These are phyloP conservation scores for Theobroma grandiflorum DNA, from an alignment of 441 rosid genomes.

Conservation along the genomic window DNA sequence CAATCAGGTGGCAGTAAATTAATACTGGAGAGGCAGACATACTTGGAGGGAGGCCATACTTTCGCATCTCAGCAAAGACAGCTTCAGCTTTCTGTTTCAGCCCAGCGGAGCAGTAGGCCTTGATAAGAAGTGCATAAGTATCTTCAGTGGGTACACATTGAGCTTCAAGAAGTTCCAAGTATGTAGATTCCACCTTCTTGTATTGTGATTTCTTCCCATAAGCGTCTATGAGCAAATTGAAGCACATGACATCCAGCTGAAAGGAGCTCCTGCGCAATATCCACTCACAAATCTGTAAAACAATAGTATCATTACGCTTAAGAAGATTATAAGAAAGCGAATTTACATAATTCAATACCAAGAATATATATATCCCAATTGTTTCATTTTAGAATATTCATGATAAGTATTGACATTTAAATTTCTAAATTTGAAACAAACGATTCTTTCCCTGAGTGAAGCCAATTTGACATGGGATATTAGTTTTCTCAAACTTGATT, in stretches of 20 bases:
- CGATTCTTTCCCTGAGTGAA: not conserved
- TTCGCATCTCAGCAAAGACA: constrained; percentile 78
- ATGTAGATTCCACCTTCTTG: constrained; percentile 73
- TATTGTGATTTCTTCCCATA: constrained; percentile 66
- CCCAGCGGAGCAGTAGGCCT: constrained; percentile 72
- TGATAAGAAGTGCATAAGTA: constrained; percentile 89
- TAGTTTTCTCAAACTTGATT: not conserved
- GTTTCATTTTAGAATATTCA: not conserved
- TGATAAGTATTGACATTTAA: too few species aligned
- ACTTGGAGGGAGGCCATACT: constrained; percentile 78
- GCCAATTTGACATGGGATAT: not conserved
- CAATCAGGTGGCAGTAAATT: not conserved
- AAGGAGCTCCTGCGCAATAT: constrained; percentile 80
- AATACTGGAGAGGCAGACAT: constrained; percentile 35
- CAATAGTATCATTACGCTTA: constrained; percentile 28
- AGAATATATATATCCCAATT: not conserved
- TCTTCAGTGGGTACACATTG: constrained; percentile 88
- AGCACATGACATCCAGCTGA: constrained; percentile 80
- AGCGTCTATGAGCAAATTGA: constrained; percentile 89
- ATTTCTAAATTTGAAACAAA: too few species aligned
- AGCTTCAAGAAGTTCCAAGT: constrained; percentile 77
- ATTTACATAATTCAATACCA: not conserved
- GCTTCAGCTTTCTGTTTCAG: constrained; percentile 73
- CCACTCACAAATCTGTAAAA: constrained; percentile 86
- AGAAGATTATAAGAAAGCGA: not conserved